These are phyloP conservation scores for Exophiala xenobiotica DNA, from an alignment of 2,329 filamentous ascomycete genomes.

Conservation along the genomic window DNA sequence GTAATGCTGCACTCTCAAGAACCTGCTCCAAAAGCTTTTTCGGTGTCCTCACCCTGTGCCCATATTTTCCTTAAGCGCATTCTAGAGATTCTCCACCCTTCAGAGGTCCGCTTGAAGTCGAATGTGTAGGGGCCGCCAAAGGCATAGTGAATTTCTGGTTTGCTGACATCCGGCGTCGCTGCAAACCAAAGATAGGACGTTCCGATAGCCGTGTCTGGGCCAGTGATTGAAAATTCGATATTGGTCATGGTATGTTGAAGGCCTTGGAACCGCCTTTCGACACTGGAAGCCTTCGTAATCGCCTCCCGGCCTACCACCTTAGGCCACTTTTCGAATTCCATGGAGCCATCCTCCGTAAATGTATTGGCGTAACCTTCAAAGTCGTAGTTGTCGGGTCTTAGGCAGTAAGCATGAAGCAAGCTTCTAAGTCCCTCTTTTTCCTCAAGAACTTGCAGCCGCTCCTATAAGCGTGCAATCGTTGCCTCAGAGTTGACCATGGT, in stretches of 20 bases:
- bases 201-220: constrained; percentile 6
- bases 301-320: constrained; percentile 1
- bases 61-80: constrained; percentile 13
- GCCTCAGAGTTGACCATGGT: too few relatives aligned
- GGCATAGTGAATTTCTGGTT: constrained; percentile 7
- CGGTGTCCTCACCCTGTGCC: constrained; percentile 8
- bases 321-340: constrained; percentile 8
- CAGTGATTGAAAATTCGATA: constrained; percentile 6
- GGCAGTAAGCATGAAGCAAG: constrained; percentile 11
- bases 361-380: constrained; percentile 7
- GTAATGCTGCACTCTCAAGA: too few relatives aligned
- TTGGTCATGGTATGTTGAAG: constrained; percentile 17
- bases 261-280: constrained; percentile 6
- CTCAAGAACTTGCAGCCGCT: constrained; percentile 7
- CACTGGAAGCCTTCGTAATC: constrained; percentile 7
- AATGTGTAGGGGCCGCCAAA: constrained; percentile 16
- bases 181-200: constrained; percentile 9
- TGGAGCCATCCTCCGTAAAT: constrained; percentile 7
- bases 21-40: too few relatives aligned
- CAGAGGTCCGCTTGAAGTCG: not conserved
- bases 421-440: constrained; percentile 4
- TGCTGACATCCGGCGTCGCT: constrained; percentile 3
- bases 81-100: constrained; percentile 9
- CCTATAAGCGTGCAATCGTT: too few relatives aligned
- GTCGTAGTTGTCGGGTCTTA: constrained; percentile 6